Percentiles rank a stretch among this genome's conserved stretches.
These are phyloP conservation scores for Mortierella alpina DNA, from an alignment of 192 early-diverging fungal genomes.

Conservation along the genomic window DNA sequence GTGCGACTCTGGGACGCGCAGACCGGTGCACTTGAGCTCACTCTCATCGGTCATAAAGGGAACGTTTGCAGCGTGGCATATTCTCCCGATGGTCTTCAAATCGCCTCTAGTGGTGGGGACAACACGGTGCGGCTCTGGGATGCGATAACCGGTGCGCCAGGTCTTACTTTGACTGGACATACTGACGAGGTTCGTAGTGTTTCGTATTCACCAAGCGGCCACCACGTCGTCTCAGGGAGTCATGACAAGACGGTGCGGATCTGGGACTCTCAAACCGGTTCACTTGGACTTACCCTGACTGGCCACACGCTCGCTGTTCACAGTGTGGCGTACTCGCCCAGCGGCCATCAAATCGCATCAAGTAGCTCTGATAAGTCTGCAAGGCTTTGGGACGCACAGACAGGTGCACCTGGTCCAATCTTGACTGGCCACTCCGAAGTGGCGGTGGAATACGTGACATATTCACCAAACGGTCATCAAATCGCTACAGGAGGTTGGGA, in stretches of 20 bases:
- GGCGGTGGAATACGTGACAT: not conserved
- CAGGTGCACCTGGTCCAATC: not conserved
- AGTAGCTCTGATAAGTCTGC: not conserved
- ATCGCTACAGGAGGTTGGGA: slow-evolving; percentile 1
- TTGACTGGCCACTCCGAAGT: not conserved
- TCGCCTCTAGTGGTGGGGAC: not conserved
- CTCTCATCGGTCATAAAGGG: not conserved
- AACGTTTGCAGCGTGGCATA: not conserved
- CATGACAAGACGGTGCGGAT: no score
- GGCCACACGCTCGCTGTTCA: not conserved
- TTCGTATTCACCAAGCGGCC: no score
- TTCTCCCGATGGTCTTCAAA: not conserved
- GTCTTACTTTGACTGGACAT: no score
- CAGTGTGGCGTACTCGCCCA: not conserved
- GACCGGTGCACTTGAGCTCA: not conserved
- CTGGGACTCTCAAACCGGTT: not conserved
- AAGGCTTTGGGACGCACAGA: not conserved
- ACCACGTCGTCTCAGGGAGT: no score
- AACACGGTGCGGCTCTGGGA: not conserved
- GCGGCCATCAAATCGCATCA: not conserved
- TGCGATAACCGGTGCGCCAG: not conserved
- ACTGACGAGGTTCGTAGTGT: no score
- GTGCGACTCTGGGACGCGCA: slow-evolving; percentile 3
- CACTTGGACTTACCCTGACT: not conserved
- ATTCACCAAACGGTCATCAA: not conserved